Conservation (phyloP, 805 yeast genomes). For the Kodamaea restingae region DNA sequence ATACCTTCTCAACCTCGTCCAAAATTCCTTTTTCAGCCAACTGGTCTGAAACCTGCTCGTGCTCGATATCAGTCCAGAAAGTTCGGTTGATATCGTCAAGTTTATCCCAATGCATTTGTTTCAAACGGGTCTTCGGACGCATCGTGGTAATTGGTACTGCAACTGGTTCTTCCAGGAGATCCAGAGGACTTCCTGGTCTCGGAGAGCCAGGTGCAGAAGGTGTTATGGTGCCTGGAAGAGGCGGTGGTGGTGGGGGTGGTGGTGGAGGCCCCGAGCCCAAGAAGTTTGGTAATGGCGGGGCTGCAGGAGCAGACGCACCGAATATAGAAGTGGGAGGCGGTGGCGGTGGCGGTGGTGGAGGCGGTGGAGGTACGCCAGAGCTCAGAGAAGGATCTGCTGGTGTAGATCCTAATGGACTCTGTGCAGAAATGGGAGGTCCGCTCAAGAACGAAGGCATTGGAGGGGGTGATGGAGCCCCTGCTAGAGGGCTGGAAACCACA, state of each 20-base stretch:
- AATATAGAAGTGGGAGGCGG: slow-evolving; percentile 11
- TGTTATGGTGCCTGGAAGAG: slow-evolving; percentile 9
- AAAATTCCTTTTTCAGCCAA: slow-evolving; percentile 74
- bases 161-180: neutral
- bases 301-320: slow-evolving; percentile 13
- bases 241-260: slow-evolving; percentile 25
- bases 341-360: slow-evolving; percentile 10
- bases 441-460: slow-evolving; percentile 3
- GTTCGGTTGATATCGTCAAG: slow-evolving; percentile 80
- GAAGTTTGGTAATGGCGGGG: slow-evolving; percentile 4
- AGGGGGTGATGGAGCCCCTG: slow-evolving; percentile 5
- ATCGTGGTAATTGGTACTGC: slow-evolving; percentile 3
- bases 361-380: neutral
- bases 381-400: neutral
- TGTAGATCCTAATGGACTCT: neutral
- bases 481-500: neutral
- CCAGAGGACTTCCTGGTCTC: neutral
- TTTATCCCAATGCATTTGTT: slow-evolving; percentile 97
- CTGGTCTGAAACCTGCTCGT: slow-evolving; percentile 55
- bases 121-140: slow-evolving; percentile 70
- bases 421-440: neutral
- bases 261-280: slow-evolving; percentile 8
- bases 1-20: slow-evolving; percentile 77
- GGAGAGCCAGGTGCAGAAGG: slow-evolving; percentile 1
- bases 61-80: slow-evolving; percentile 73